Evolutionary conservation across 2,329 filamentous ascomycete genomes (phyloP), one percentile per base, ranked within the genome.

Genomic region (Ophiocordyceps camponoti-leonardi): DNA sequence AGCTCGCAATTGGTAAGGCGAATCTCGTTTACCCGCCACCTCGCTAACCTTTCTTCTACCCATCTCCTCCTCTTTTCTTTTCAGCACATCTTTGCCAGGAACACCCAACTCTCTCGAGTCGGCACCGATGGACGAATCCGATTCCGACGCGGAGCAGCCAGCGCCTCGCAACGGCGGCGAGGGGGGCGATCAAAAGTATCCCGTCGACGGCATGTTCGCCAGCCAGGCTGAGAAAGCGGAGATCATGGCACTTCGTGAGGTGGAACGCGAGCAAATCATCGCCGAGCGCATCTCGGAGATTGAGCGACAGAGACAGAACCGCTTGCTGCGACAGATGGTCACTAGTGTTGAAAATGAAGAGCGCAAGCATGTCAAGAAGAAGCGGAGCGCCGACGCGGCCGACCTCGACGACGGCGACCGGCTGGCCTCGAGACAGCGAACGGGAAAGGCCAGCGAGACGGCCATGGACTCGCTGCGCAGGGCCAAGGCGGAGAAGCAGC

Each of bases 111-210:
- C 86, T 6, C 75, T 83, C 45, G 75, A 81, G 56, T 94, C 87
- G 12, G 87, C 81, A 20, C 82, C 85, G 20, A 94, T 94, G 86
- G 86, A 90, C 49, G 85, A 92, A 61, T 92, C 83, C 42, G 82
- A 86, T 51, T 86, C 84, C 16, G 66, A 68, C 30, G 63, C 58
- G 40, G 66, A 68, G 67, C 47, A 46, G 41, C 70, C 47, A 14
- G 23, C 44, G 64, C 71, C 46, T 66, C 73, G 44, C 61, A 50
- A 62, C 62, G 51, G 63, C 39, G 67, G 57, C 53, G 54, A 62
- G 63, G 51, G 61, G 22, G 67, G 68, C 40, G 50, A 56, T 52
- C 74, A 81, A 56, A 68, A 82, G 46, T 92, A 93, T 58, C 87
- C 90, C 0, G 75, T 94, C 50, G 92, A 98, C 52, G 88, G 90